Conservation (phyloP, 176 grass and related monocot genomes). For the Hyparrhenia diplandra region DNA sequence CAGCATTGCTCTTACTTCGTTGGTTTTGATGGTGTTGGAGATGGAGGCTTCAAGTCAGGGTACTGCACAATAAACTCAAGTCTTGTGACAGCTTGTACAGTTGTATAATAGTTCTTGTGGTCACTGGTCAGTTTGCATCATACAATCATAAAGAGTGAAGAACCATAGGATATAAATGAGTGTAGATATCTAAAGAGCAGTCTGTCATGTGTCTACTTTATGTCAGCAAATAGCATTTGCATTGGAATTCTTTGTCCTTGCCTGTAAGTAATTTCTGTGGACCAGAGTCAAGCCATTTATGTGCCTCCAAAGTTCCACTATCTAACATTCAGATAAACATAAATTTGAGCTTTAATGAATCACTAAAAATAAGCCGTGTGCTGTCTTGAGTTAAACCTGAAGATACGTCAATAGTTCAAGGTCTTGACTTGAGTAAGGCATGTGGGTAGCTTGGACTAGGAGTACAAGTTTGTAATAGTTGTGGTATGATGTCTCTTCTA, state of each 20-base stretch:
- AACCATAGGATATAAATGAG: not conserved
- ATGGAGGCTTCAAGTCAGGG: constrained; percentile 55
- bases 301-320: not conserved
- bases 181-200: not conserved
- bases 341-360: not conserved
- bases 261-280: not conserved
- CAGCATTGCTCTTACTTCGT: constrained; percentile 1
- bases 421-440: not conserved
- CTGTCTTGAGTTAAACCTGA: not conserved
- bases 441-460: not conserved
- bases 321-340: not conserved
- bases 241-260: not conserved
- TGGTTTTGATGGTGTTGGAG: constrained; percentile 47
- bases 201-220: not conserved
- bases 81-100: not conserved
- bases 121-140: not conserved
- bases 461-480: not conserved
- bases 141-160: not conserved
- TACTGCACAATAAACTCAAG: constrained; percentile 54
- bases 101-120: not conserved
- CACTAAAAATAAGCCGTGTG: not conserved
- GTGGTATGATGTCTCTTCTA: not conserved
- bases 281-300: not conserved
- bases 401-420: not conserved
- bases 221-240: not conserved